Percentiles rank a stretch among this genome's conserved stretches.
These are phyloP conservation scores for Cystoisospora suis DNA, from an alignment of 169 alveolate genomes.

Conservation along the genomic window DNA sequence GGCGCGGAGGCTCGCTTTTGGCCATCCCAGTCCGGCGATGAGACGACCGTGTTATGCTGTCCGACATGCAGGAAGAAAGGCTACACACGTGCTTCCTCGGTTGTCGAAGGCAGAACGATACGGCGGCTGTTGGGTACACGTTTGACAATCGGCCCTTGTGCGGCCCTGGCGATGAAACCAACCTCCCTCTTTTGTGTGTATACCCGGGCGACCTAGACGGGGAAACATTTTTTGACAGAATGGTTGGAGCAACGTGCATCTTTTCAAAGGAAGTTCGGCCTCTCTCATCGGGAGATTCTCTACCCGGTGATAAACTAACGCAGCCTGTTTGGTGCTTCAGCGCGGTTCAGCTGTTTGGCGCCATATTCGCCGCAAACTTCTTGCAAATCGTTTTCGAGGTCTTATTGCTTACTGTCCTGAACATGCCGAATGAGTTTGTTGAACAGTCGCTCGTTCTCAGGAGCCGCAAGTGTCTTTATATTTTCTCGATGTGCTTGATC, in stretches of 20 bases:
- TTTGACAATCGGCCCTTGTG: background rate
- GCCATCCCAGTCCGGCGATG: too few relatives aligned
- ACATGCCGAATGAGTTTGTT: slow-evolving; percentile 17
- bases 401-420: slow-evolving; percentile 62
- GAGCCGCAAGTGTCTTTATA: slow-evolving; percentile 13
- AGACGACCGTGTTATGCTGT: too few relatives aligned
- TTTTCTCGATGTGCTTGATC: background rate
- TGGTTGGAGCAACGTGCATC: background rate
- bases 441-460: slow-evolving; percentile 8
- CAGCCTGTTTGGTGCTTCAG: slow-evolving; percentile 56
- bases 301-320: too few relatives aligned
- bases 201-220: slow-evolving; percentile 48
- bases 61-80: slow-evolving; percentile 56
- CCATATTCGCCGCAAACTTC: slow-evolving; percentile 63
- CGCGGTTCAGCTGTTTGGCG: slow-evolving; percentile 43
- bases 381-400: slow-evolving; percentile 69
- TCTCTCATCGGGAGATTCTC: too few relatives aligned
- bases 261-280: too few relatives aligned
- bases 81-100: slow-evolving; percentile 75
- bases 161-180: background rate
- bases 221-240: background rate
- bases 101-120: slow-evolving; percentile 56
- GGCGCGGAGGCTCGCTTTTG: too few relatives aligned
- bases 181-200: slow-evolving; percentile 63
- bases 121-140: slow-evolving; percentile 1